phyloP scores from a whole-genome alignment of 495 filamentous ascomycete genomes.

The Talaromyces proteolyticus region DNA sequence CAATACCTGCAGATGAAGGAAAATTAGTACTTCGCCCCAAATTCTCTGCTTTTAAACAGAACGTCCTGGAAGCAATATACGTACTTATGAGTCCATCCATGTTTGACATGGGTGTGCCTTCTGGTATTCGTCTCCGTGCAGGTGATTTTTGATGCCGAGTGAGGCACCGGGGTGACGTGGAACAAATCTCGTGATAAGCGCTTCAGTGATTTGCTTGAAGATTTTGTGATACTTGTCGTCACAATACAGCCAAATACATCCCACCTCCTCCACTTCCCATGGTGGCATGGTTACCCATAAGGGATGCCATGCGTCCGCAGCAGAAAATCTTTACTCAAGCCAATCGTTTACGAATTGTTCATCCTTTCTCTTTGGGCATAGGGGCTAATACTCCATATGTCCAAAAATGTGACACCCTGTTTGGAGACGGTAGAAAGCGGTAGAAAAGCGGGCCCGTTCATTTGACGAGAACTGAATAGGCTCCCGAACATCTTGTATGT shows the following conservation, averaged over 20 bases:
- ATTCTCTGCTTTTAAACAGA: neutral
- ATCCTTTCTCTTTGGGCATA: neutral
- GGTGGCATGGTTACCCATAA: conserved; percentile 11
- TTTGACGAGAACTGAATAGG: conserved; percentile 2
- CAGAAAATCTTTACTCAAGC: neutral
- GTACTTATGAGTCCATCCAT: neutral
- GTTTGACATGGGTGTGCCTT: neutral
- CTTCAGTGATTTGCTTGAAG: neutral
- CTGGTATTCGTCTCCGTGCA: neutral
- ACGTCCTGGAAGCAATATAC: neutral
- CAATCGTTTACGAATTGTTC: neutral
- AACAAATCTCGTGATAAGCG: neutral
- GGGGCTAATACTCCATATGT: conserved; percentile 6
- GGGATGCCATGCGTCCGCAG: conserved; percentile 8
- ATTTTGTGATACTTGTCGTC: neutral
- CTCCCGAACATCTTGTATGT: neutral
- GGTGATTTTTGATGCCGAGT: neutral
- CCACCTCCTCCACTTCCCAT: conserved; percentile 15
- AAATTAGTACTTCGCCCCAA: too few relatives aligned
- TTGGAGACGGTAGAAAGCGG: conserved; percentile 13
- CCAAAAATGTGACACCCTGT: conserved; percentile 14
- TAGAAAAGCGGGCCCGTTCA: conserved; percentile 9
- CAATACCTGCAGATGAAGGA: neutral
- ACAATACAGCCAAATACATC: conserved; percentile 7
- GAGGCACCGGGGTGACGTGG: neutral